Base-by-base conservation (phyloP, 108 stramenopile genomes). In the Chaetoceros tenuissimus region DNA sequence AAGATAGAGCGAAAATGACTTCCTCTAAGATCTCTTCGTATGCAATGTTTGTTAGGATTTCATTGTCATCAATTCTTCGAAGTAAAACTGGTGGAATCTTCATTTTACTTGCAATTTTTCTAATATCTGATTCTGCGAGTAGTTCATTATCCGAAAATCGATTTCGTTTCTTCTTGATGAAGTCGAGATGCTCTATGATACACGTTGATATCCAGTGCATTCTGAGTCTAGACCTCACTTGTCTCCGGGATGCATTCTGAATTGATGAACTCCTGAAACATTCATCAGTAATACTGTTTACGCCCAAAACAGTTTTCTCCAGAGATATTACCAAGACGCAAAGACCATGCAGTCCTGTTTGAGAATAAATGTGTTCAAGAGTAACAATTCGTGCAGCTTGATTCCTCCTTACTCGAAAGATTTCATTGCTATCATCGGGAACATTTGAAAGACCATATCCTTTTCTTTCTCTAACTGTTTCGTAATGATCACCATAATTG, bases 371-470 rank as follows among this genome's bases (percentile, higher is more conserved):
- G 13, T 10, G 13, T 10, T 40, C 34, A 10, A 10, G 8, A 40
- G 13, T 13, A 10, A 10, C 13, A 10, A 40, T 13, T 13, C 34
- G 5, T 40, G 5, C 34, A 40, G 56, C 49, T 72, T 48, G 22
- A 73, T 48, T 18, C 67, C 58, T 28, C 71, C 30, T 48, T 78
- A 48, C 28, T 81, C 85, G n/a, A 57, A n/a, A 49, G 79, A 74
- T 28, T 84, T 80, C n/a, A 79, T 47, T 57, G 60, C 51, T 8
- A 81, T 48, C 48, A 19, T 60, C 62, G 24, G 27, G 20, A 3
- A 68, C 28, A 63, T 85, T 85, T 24, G 28, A 58, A 26, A 60
- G 45, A 23, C 85, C 89, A 51, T 91, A 91, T 24, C 89, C 89
- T 53, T 91, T 77, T 18, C 89, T 46, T 53, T 79, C 85, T 28